A percentile compares a stretch with the other conserved stretches of the same genome.
Conservation (phyloP, 2,329 filamentous ascomycete species). For the Coniochaeta sp. region DNA sequence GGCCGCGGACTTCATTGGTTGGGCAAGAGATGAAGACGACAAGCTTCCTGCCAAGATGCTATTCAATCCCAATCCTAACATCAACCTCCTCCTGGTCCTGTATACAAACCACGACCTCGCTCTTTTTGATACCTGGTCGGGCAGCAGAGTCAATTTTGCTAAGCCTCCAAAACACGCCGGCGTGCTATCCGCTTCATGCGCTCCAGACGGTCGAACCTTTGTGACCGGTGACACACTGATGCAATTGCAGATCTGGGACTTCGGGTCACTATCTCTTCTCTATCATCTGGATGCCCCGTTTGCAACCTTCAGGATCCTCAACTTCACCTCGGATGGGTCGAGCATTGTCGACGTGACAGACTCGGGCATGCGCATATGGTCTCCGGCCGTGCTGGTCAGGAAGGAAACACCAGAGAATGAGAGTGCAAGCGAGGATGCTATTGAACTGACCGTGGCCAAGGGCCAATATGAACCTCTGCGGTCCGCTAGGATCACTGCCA, state of each 20-base stretch:
- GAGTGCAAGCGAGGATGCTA: constrained; percentile 9
- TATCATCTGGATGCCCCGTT: constrained; percentile 11
- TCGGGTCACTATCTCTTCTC: constrained; percentile 11
- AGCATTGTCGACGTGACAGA: constrained; percentile 13
- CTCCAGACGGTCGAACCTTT: constrained; percentile 12
- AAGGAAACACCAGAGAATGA: constrained; percentile 13
- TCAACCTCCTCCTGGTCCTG: constrained; percentile 12
- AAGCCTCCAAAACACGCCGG: constrained; percentile 3
- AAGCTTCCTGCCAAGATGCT: constrained; percentile 7
- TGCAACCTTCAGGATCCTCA: constrained; percentile 9
- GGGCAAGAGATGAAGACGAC: constrained; percentile 11
- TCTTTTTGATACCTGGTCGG: constrained; percentile 13
- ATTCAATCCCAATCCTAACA: constrained; percentile 14
- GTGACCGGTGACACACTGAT: constrained; percentile 10
- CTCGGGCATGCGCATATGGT: constrained; percentile 15
- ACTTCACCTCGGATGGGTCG: constrained; percentile 12
- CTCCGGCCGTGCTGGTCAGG: constrained; percentile 12
- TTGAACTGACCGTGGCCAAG: constrained; percentile 2
- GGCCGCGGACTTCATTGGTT: constrained; percentile 10
- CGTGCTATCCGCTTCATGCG: constrained; percentile 9
- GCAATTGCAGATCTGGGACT: constrained; percentile 14
- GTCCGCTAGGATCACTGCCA: constrained; percentile 8
- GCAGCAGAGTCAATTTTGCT: constrained; percentile 5
- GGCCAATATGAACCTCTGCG: constrained; percentile 9
- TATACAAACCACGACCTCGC: constrained; percentile 11